Base-by-base conservation (phyloP, 164 flowering plant genomes). In the Macadamia tetraphylla region DNA sequence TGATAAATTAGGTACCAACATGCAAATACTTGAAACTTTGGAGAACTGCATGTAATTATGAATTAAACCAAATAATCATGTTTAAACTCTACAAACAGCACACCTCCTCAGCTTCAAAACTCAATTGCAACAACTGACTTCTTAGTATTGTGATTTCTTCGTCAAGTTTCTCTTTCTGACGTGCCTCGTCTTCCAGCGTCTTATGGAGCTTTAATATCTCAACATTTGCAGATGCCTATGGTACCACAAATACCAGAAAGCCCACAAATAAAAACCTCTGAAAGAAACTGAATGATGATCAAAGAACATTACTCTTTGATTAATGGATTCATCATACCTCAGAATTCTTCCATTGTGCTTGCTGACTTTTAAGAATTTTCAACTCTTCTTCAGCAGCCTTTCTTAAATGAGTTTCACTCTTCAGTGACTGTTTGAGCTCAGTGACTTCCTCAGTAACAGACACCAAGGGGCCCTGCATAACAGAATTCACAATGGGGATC, bases 101-200 rank as follows among this genome's bases (percentile, higher is more conserved):
- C 77, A 94, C 97, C 97, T 90, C 91, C 79, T 94, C 95, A 76
- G 97, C 97, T 76, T 89, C 87, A 77, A 84, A 83, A 80, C 92
- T 92, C 60, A 94, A 53, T 62, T 91, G 96, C 80, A 92, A 69
- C 75, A 95, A 72, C 75, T 92, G 97, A 75, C 81, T 82, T 65
- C 81, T 92, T 62, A 95, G 72, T 51, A 73, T 48, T 63, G 86
- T 76, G 62, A 95, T 88, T 69, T 95, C 98, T 71, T 83, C 88
- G 80, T 91, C 93, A 74, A 91, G 96, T 70, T 89, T 92, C 72
- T 81, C 80, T 67, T 85, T 92, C 75, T 85, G 82, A 60, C 55
- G 62, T 67, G 75, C 78, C 78, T 95, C 99, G 74, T 89, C 87
- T 79, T 95, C 96, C 70, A 95, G 80, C 85, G 80, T 73, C 70